Conservation (phyloP, 2,329 filamentous ascomycete genomes). For the Alternaria solani region DNA sequence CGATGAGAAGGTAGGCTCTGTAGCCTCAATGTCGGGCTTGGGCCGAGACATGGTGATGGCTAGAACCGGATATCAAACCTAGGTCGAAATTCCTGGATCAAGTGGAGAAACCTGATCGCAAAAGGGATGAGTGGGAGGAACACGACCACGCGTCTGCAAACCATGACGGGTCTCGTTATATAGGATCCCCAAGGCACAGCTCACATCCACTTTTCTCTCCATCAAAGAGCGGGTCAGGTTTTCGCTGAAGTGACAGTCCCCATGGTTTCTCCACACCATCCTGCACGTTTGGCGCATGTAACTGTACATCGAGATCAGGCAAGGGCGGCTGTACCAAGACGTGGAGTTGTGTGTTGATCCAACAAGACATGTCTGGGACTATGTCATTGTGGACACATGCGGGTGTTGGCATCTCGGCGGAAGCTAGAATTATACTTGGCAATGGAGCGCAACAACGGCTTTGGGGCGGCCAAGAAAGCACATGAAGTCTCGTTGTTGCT, state of each 20-base stretch:
- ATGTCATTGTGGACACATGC: conserved; percentile 41
- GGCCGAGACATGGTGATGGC: conserved; percentile 29
- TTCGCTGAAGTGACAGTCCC: conserved; percentile 19
- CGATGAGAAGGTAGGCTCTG: conserved; percentile 32
- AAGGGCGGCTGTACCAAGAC: conserved; percentile 25
- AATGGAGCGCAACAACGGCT: conserved; percentile 20
- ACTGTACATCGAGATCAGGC: conserved; percentile 25
- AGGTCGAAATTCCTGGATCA: not conserved
- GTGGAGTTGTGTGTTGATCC: conserved; percentile 5
- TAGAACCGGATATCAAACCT: conserved; percentile 1
- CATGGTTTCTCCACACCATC: conserved; percentile 24
- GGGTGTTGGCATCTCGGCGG: conserved; percentile 30
- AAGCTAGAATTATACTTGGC: conserved; percentile 27
- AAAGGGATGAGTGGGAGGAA: conserved; percentile 12
- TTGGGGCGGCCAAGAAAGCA: conserved; percentile 19
- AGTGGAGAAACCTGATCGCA: conserved; percentile 6
- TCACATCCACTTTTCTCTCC: conserved; percentile 16
- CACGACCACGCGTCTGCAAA: conserved; percentile 1
- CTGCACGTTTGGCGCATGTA: conserved; percentile 37
- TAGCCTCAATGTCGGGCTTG: conserved; percentile 40
- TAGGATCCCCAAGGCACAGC: conserved; percentile 16
- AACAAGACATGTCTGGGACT: conserved; percentile 23
- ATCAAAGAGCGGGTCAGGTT: conserved; percentile 14
- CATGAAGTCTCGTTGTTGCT: conserved; percentile 9
- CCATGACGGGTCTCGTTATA: conserved; percentile 19